Evolutionary conservation across 768 basidiomycete genomes (phyloP).

Genomic region (Phaeolepiota aurea): DNA sequence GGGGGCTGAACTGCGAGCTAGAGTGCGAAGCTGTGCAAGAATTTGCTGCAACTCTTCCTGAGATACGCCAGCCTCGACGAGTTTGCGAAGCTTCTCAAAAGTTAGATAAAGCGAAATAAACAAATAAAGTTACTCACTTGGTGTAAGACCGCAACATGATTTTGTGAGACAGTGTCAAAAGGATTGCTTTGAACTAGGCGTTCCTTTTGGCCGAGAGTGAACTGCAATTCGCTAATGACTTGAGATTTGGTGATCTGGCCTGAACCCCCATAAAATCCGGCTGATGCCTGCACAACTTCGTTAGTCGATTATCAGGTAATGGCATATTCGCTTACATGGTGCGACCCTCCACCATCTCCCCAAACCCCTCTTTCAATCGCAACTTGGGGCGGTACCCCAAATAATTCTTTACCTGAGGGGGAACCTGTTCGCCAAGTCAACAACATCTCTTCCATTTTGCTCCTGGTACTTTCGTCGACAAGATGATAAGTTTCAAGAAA

Average conservation of each 20-base stretch:
- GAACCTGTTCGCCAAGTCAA: constrained; percentile 90
- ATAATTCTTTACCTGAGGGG: constrained; percentile 74
- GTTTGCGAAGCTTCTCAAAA: constrained; percentile 44
- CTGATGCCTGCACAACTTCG: constrained; percentile 15
- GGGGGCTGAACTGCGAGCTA: constrained; percentile 39
- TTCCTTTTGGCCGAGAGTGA: constrained; percentile 75
- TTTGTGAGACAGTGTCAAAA: constrained; percentile 58
- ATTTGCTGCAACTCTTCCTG: constrained; percentile 76
- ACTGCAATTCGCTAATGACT: constrained; percentile 79
- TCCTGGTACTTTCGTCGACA: constrained; percentile 77
- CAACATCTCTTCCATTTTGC: constrained; percentile 98
- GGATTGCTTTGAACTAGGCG: constrained; percentile 64
- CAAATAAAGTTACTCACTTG: constrained; percentile 50
- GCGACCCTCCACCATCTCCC: constrained; percentile 42
- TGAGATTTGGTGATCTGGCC: constrained; percentile 62
- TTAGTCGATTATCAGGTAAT: not conserved
- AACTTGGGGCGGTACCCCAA: constrained; percentile 71
- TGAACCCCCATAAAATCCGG: constrained; percentile 25
- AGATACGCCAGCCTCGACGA: constrained; percentile 75
- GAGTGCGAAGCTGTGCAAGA: constrained; percentile 55
- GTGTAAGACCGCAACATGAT: constrained; percentile 70
- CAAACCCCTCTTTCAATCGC: constrained; percentile 82
- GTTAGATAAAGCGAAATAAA: not conserved
- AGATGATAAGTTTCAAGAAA: constrained; percentile 84
- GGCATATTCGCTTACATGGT: constrained; percentile 24